Evolutionary conservation across 1,139 yeast genomes (phyloP).

Genomic region (Saccharomycopsis hybrid): DNA sequence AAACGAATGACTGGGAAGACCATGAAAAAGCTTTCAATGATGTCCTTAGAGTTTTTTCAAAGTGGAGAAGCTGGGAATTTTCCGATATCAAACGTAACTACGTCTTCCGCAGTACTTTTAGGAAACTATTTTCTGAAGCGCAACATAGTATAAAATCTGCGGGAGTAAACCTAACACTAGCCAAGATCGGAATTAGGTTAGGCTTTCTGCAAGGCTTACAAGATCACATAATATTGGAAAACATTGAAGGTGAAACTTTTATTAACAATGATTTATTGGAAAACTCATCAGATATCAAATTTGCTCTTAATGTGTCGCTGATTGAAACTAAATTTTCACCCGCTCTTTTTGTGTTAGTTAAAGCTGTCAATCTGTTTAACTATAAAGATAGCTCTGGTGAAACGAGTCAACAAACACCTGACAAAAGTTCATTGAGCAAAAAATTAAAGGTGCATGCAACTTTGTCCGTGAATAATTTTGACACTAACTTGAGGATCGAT

Average conservation of each 20-base stretch:
- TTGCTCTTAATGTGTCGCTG: background rate
- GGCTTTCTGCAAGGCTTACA: too few relatives aligned
- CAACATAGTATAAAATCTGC: background rate
- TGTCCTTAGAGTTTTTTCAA: conserved; percentile 53
- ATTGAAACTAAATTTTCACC: too few relatives aligned
- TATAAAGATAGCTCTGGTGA: too few relatives aligned
- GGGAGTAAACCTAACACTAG: background rate
- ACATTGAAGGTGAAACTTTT: conserved; percentile 4
- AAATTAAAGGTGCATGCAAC: too few relatives aligned
- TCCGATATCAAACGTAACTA: conserved; percentile 49
- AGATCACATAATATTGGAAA: background rate
- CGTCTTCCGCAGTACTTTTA: conserved; percentile 43
- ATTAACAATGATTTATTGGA: background rate
- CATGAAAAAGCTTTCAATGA: conserved; percentile 34
- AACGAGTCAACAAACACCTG: too few relatives aligned
- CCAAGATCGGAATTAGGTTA: background rate
- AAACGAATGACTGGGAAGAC: conserved; percentile 26
- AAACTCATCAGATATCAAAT: background rate
- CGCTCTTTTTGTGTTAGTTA: too few relatives aligned
- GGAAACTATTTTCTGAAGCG: background rate
- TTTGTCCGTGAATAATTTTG: too few relatives aligned
- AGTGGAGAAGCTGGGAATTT: conserved; percentile 94
- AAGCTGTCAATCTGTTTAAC: too few relatives aligned
- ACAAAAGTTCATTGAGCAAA: too few relatives aligned
- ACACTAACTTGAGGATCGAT: too few relatives aligned